phyloP scores from a whole-genome alignment of 805 yeast genomes.

The Dipodascopsis uninucleata region DNA sequence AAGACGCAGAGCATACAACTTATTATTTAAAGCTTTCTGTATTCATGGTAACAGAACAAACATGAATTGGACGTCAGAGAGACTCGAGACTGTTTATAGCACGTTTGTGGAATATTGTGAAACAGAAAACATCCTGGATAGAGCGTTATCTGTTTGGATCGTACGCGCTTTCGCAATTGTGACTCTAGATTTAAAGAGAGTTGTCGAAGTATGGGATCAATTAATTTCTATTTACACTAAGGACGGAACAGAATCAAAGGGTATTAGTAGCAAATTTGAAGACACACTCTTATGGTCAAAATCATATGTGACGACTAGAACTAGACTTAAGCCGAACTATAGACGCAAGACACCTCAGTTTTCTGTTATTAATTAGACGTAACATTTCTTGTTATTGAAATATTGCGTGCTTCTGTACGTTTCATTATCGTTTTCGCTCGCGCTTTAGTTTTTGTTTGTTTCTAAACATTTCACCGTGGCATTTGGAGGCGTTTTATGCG shows the following conservation, averaged over 20 bases:
- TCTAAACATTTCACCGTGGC: too few relatives aligned
- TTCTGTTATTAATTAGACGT: too few relatives aligned
- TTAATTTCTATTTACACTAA: slow-evolving; percentile 1
- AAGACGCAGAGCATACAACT: slow-evolving; percentile 9
- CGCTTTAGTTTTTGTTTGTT: too few relatives aligned
- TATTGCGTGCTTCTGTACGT: too few relatives aligned
- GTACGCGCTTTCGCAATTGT: slow-evolving; percentile 10
- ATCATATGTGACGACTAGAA: too few relatives aligned
- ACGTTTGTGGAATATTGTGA: slow-evolving; percentile 7
- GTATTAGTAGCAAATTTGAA: slow-evolving; percentile 7
- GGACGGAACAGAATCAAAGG: slow-evolving; percentile 2
- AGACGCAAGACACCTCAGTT: too few relatives aligned
- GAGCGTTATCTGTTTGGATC: slow-evolving; percentile 13
- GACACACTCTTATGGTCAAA: too few relatives aligned
- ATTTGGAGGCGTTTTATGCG: too few relatives aligned
- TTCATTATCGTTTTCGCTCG: too few relatives aligned
- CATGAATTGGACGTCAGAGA: slow-evolving; percentile 18
- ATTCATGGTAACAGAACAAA: slow-evolving; percentile 8
- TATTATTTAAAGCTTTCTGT: slow-evolving; percentile 22
- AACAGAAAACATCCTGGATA: slow-evolving; percentile 1
- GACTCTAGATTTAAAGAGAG: not conserved
- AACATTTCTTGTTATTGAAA: too few relatives aligned
- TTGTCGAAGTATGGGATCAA: slow-evolving; percentile 2
- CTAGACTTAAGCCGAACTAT: too few relatives aligned
- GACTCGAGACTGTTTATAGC: slow-evolving; percentile 16